Evolutionary conservation across 768 basidiomycete species (phyloP).

Genomic region (Suillus spraguei): DNA sequence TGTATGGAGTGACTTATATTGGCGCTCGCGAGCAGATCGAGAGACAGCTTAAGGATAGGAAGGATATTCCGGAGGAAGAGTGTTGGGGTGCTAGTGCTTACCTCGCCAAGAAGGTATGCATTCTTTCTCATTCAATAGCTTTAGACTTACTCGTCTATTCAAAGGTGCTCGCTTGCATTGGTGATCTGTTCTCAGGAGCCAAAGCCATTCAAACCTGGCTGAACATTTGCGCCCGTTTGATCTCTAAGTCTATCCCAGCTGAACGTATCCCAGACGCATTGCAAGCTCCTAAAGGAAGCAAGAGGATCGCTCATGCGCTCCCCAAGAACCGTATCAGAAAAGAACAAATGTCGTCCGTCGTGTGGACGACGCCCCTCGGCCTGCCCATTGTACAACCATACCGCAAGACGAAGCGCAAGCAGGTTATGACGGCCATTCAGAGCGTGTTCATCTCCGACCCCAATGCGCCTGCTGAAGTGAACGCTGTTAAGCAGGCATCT

Average conservation of each 20-base stretch:
- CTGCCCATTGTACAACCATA: constrained; percentile 97
- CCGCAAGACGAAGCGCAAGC: constrained; percentile 78
- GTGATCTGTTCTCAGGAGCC: constrained; percentile 92
- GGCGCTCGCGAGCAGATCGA: constrained; percentile 96
- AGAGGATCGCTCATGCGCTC: constrained; percentile 25
- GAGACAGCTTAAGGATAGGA: constrained; percentile 77
- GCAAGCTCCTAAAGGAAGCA: constrained; percentile 11
- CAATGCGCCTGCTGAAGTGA: constrained; percentile 74
- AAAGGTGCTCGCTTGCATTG: constrained; percentile 78
- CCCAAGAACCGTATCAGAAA: constrained; percentile 52
- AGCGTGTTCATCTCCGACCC: constrained; percentile 92
- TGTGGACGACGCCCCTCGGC: constrained; percentile 97
- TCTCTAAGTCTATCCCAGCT: constrained; percentile 83
- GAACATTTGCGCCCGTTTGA: constrained; percentile 77
- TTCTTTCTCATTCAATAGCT: not conserved
- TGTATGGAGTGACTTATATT: constrained; percentile 95
- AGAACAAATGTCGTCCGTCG: constrained; percentile 93
- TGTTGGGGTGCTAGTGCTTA: constrained; percentile 78
- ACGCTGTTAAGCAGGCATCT: constrained; percentile 84
- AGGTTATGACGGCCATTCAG: constrained; percentile 84
- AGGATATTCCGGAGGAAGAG: constrained; percentile 71
- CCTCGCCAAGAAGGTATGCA: constrained; percentile 69
- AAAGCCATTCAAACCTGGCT: constrained; percentile 92
- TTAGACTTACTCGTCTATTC: not conserved
- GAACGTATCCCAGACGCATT: constrained; percentile 58